These are phyloP conservation scores for Pseudogymnoascus sp. DNA, from an alignment of 2,329 filamentous ascomycete genomes.

Conservation along the genomic window DNA sequence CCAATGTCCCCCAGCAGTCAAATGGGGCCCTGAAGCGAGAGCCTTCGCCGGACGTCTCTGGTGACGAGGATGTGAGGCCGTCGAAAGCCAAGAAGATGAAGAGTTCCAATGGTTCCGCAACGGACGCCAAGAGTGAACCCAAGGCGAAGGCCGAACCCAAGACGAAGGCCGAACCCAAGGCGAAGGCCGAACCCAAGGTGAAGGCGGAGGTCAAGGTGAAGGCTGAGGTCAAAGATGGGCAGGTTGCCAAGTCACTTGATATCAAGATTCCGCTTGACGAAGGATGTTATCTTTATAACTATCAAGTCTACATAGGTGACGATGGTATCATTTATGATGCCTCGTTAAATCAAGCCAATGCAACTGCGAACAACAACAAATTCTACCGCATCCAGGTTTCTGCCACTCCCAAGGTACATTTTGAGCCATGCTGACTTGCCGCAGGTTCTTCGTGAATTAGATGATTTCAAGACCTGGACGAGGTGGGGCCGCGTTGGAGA, in stretches of 20 bases:
- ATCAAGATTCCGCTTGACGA: conserved; percentile 46
- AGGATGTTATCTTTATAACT: conserved; percentile 28
- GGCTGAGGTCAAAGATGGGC: conserved; percentile 33
- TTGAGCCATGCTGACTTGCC: background rate
- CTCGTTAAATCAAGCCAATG: conserved; percentile 70
- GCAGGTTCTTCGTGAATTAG: background rate
- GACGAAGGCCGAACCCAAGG: conserved; percentile 9
- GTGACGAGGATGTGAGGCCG: conserved; percentile 24
- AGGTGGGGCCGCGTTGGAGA: conserved; percentile 75
- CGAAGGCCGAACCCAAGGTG: conserved; percentile 13
- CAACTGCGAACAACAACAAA: conserved; percentile 70
- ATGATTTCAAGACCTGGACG: conserved; percentile 57
- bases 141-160: conserved; percentile 11
- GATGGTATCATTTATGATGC: conserved; percentile 68
- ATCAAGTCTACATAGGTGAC: conserved; percentile 58
- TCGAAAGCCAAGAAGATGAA: conserved; percentile 26
- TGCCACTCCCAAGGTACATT: background rate
- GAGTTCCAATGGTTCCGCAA: conserved; percentile 24
- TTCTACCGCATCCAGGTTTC: conserved; percentile 68
- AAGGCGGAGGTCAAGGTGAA: conserved; percentile 16
- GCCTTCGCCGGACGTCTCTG: conserved; percentile 15
- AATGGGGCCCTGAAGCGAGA: conserved; percentile 18
- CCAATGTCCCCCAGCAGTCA: conserved; percentile 7
- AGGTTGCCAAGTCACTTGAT: conserved; percentile 41
- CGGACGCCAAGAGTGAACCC: conserved; percentile 16